A percentile compares a stretch with the other conserved stretches of the same genome.
phyloP scores from a whole-genome alignment of 1,139 yeast species.

The Debaryomyces psychrophilus region DNA sequence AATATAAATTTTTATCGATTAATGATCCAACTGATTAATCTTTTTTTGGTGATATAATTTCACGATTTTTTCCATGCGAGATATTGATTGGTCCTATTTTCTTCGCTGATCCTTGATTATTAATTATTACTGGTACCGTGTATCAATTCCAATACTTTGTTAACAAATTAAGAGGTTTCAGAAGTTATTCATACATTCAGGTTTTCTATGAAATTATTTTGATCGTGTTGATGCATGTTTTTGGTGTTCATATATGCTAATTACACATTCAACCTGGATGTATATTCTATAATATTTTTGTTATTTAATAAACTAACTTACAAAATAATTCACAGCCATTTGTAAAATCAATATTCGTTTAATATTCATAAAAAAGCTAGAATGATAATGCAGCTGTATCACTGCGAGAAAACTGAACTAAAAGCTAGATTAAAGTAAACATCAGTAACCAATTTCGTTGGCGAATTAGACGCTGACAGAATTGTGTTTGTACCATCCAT shows the following conservation, averaged over 20 bases:
- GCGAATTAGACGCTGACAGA: background rate
- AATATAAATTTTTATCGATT: slow-evolving; percentile 61
- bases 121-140: background rate
- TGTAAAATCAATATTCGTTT: slow-evolving; percentile 1
- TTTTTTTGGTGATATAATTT: background rate
- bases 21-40: slow-evolving; percentile 14
- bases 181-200: background rate
- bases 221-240: background rate
- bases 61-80: background rate
- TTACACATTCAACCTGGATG: slow-evolving; percentile 1
- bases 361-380: background rate
- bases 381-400: background rate
- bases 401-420: background rate
- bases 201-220: background rate
- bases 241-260: slow-evolving; percentile 2
- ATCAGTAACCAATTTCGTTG: background rate
- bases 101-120: background rate
- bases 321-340: background rate
- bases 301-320: slow-evolving; percentile 3
- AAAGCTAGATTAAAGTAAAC: background rate
- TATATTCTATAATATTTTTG: slow-evolving; percentile 4
- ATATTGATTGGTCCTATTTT: background rate
- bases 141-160: background rate
- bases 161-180: background rate
- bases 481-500: background rate